Evolutionary conservation across 805 yeast species (phyloP), one percentile per base, ranked within the genome.

Genomic region (Starmerella lactis-condensi): DNA sequence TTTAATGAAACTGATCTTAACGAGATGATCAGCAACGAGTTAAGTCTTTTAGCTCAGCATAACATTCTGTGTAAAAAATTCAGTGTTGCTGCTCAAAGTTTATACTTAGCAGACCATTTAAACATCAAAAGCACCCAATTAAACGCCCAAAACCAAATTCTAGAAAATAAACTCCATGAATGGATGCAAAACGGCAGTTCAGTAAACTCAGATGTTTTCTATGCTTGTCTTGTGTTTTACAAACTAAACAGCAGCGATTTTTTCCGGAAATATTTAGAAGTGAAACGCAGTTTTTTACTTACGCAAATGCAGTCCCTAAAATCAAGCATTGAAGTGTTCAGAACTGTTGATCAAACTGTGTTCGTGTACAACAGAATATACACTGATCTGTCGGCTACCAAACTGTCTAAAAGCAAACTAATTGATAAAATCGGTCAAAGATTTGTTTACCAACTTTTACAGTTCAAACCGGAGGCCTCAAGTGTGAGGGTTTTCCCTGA

Each of bases 201-300:
- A 5, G 40, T 37, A 15, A 26, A 44, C 5, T 39, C 39, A 15
- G 38, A 39, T 8, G 24, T 40, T 13, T 42, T 41, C 25, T 12
- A 37, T 13, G 45, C 52, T 7, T 39, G 37, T 19, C 33, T 47
- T 32, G 37, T 48, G 7, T 15, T 26, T 13, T 24, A 27, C 18
- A 15, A 28, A n/a, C 14, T 28, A 26, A 8, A 44, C 4, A 42
- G 51, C 6, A 19, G 27, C 5, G 24, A 38, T 17, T 31, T 45
- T 4, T 26, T 40, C 4, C 17, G 22, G 10, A 11, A 26, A 6
- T 35, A 45, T 21, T 30, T 44, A 9, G 25, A 24, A 5, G 18
- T 14, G 8, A 34, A 47, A 6, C 17, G 22, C 17, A 26, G 25
- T 13, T 20, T 20, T 3, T 22, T 42, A 16, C 29, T 16, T 10